Evolutionary conservation across 306 rosid genomes (phyloP), one percentile per base, ranked within the genome.

Genomic region (Arachis hypogaea): DNA sequence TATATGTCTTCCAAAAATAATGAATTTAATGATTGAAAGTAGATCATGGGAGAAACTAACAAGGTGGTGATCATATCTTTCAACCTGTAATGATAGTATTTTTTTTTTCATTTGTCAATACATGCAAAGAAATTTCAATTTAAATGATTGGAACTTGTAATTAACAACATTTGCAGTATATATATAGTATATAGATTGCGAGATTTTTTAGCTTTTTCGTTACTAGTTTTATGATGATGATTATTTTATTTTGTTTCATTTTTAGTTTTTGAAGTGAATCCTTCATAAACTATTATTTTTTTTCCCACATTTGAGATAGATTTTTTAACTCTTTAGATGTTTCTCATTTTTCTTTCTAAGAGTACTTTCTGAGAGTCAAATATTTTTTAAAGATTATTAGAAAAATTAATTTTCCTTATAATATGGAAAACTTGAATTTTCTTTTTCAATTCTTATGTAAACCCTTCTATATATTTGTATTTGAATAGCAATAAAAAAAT

Each of bases 21-120:
- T 76, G 67, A 79, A 64, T 63, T 76, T 73, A 73, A 84, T 80
- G 72, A 80, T 77, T 75, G 72, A 84, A 47, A 73, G 59, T 75
- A 47, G 54, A 72, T 66, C 46, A 72, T 66, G 64, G 68, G 42
- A 63, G 66, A 83, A 79, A 63, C 77, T 71, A 76, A 18, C 28
- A 33, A 33, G 38, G 4, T 33, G 38, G 38, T 66, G 4, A 73
- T 73, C 63, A 38, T 77, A 58, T 50, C 43, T 77, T 77, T 80
- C 80, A 80, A 80, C 77, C 14, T 3, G 41, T 66, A 66, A 76
- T 81, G 45, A 81, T 71, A 71, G 7, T 71, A 30, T 72, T 66
- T 36, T 71, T 65, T 33, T 72, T 56, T 38, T 30, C 1, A 63
- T 50, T 40, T 45, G 47, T 63, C 76, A 68, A 51, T 41, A 29